Percentiles rank a stretch among this genome's conserved stretches.
These are phyloP conservation scores for Forsythia viridissima DNA, from an alignment of 257 asterid species.

Conservation along the genomic window DNA sequence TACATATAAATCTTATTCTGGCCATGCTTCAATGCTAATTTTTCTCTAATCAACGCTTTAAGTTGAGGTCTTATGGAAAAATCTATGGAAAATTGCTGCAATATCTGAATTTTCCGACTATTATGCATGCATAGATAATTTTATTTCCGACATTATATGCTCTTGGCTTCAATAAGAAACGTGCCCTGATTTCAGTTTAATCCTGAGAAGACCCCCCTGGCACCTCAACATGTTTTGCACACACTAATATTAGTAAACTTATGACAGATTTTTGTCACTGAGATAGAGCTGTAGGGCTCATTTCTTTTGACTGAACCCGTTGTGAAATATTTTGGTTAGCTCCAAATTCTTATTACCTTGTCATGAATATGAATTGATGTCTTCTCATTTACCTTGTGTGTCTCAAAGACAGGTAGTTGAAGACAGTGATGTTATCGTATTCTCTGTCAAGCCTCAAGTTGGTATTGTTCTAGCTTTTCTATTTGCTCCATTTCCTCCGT, in stretches of 20 bases:
- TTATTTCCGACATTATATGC: background rate
- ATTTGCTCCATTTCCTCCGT: background rate
- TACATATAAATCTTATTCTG: background rate
- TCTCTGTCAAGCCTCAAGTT: constrained; percentile 95
- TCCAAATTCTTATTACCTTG: background rate
- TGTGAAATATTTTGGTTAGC: background rate
- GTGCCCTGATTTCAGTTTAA: too few species aligned
- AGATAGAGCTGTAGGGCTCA: background rate
- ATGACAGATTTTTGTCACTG: background rate
- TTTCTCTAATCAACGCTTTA: background rate
- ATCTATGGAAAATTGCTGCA: background rate
- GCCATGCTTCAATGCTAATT: background rate
- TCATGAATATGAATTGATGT: constrained; percentile 3
- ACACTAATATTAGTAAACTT: background rate
- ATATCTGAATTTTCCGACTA: background rate
- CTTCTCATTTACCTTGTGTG: constrained; percentile 17
- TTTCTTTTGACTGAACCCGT: background rate
- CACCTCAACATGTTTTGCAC: too few species aligned
- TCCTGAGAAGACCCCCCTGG: too few species aligned
- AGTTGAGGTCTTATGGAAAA: background rate
- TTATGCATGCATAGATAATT: background rate
- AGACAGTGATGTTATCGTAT: constrained; percentile 79
- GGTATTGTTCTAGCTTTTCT: constrained; percentile 45
- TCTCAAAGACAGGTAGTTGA: constrained; percentile 70
- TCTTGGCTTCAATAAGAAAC: background rate